A percentile compares a stretch with the other conserved stretches of the same genome.
These are phyloP conservation scores for Lichtheimia ramosa DNA, from an alignment of 371 early-diverging fungal genomes.

Conservation along the genomic window DNA sequence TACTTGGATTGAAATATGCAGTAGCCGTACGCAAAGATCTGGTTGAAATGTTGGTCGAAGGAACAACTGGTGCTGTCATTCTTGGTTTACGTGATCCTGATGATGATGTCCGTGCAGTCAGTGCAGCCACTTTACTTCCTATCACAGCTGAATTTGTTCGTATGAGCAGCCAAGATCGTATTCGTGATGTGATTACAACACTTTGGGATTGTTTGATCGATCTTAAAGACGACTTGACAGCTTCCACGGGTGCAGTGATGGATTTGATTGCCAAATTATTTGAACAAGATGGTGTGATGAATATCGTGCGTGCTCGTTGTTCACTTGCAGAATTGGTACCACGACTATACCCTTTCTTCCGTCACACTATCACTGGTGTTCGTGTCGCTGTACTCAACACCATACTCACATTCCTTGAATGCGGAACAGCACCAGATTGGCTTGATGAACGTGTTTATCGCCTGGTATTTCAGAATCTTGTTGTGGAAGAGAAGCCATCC, in stretches of 20 bases:
- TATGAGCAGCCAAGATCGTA: conserved; percentile 57
- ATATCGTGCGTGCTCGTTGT: conserved; percentile 49
- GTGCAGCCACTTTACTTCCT: conserved; percentile 88
- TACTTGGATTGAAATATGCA: conserved; percentile 93
- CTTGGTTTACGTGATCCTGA: conserved; percentile 76
- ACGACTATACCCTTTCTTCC: conserved; percentile 88
- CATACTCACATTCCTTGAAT: conserved; percentile 73
- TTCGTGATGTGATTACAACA: conserved; percentile 71
- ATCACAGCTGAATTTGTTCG: conserved; percentile 80
- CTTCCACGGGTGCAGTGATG: conserved; percentile 93
- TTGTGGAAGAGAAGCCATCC: conserved; percentile 81
- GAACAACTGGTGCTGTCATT: conserved; percentile 57
- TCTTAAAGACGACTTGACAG: conserved; percentile 87
- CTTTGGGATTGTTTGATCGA: conserved; percentile 87
- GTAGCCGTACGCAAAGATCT: conserved; percentile 91
- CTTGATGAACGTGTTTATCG: conserved; percentile 74
- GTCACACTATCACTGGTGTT: conserved; percentile 89
- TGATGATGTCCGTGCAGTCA: conserved; percentile 93
- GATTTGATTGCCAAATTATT: conserved; percentile 88
- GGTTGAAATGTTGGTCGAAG: conserved; percentile 67
- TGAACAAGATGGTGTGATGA: conserved; percentile 60
- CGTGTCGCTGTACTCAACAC: conserved; percentile 85
- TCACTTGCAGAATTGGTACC: conserved; percentile 76
- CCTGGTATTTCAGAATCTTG: conserved; percentile 86
- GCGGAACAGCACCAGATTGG: conserved; percentile 70